A percentile compares a stretch with the other conserved stretches of the same genome.
Conservation (phyloP, 495 filamentous ascomycete genomes). For the Aspergillus steynii region DNA sequence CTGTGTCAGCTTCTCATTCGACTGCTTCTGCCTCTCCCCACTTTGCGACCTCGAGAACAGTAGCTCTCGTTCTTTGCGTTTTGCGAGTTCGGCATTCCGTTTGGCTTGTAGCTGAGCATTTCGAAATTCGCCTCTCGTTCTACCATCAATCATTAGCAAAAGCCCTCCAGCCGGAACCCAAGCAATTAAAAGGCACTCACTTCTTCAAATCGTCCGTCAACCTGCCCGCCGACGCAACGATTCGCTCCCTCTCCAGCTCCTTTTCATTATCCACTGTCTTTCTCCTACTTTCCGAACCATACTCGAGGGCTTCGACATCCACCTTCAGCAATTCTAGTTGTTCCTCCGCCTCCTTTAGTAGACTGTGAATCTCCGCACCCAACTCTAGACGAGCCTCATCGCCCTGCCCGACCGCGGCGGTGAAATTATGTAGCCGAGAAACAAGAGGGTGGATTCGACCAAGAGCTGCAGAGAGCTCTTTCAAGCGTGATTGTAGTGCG, state of each 20-base stretch:
- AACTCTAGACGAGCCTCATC: conserved; percentile 75
- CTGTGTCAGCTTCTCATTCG: conserved; percentile 55
- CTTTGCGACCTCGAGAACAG: conserved; percentile 59
- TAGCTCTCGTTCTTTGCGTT: conserved; percentile 72
- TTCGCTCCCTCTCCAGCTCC: conserved; percentile 56
- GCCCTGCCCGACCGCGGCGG: conserved; percentile 58
- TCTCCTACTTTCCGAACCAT: conserved; percentile 37
- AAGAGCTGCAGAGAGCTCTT: conserved; percentile 66
- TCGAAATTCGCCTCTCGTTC: conserved; percentile 74
- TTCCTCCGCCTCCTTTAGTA: conserved; percentile 80
- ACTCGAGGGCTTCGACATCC: conserved; percentile 69
- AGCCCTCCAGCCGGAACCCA: not conserved
- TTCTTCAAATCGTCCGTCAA: conserved; percentile 67
- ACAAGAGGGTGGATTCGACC: conserved; percentile 73
- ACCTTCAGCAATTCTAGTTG: conserved; percentile 80
- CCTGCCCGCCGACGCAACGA: conserved; percentile 63
- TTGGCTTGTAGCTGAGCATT: conserved; percentile 83
- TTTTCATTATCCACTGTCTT: conserved; percentile 46
- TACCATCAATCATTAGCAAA: conserved; percentile 31
- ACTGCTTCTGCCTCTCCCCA: conserved; percentile 35
- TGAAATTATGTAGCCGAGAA: conserved; percentile 67
- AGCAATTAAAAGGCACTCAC: conserved; percentile 38
- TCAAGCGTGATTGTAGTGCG: conserved; percentile 63
- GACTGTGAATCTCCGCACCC: conserved; percentile 75
- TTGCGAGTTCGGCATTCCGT: conserved; percentile 68